Percentiles rank a stretch among this genome's conserved stretches.
These are phyloP conservation scores for Celoporthe dispersa DNA, from an alignment of 2,329 filamentous ascomycete genomes.

Conservation along the genomic window DNA sequence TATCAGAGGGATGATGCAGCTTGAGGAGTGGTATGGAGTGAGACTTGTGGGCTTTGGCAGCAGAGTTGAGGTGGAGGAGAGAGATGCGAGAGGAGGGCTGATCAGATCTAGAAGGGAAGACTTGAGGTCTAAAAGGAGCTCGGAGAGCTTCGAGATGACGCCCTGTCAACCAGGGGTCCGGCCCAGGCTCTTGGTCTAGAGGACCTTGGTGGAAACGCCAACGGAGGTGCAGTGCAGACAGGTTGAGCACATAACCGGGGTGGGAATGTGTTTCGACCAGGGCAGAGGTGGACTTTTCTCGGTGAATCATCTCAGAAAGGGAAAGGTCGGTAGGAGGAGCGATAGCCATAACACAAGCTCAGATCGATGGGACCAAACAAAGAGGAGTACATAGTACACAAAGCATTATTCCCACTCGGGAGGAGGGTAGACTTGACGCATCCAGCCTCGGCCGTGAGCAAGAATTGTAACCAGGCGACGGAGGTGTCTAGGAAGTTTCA, in stretches of 20 bases:
- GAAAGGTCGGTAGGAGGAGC: background rate
- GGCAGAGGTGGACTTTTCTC: background rate
- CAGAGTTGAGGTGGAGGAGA: background rate
- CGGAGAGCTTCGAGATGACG: constrained; percentile 16
- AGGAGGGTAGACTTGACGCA: background rate
- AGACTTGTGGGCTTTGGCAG: background rate
- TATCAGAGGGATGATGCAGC: background rate
- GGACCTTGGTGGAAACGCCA: constrained; percentile 7
- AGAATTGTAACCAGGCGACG: background rate
- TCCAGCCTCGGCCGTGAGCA: background rate
- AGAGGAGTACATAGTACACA: background rate
- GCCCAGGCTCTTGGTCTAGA: background rate
- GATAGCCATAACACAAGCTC: background rate
- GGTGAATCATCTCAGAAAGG: constrained; percentile 20
- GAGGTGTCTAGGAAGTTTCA: constrained; percentile 7
- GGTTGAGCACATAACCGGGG: constrained; percentile 9
- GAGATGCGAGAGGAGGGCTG: background rate
- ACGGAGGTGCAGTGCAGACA: background rate
- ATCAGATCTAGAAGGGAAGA: background rate
- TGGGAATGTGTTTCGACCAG: background rate
- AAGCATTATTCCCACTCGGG: background rate
- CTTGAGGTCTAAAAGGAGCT: background rate
- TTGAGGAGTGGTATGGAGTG: background rate
- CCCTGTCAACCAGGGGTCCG: constrained; percentile 11
- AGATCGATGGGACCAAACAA: background rate